Evolutionary conservation across 2,329 filamentous ascomycete genomes (phyloP).

Genomic region (Colletotrichum shisoi): DNA sequence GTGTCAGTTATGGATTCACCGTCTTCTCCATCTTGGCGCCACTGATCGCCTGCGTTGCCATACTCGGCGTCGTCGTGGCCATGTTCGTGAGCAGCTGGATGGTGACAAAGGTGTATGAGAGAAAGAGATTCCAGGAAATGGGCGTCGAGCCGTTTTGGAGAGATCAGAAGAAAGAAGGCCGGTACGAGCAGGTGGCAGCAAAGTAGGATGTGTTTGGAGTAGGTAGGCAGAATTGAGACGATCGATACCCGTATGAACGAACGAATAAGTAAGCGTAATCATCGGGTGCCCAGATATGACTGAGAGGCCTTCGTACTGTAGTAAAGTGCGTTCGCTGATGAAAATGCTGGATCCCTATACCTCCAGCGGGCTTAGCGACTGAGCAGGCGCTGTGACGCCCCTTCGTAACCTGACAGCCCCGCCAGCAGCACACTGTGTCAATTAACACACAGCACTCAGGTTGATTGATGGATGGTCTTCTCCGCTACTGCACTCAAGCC

Average conservation of each 20-base stretch:
- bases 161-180: constrained; percentile 8
- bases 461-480: constrained; percentile 23
- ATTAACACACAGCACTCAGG: constrained; percentile 5
- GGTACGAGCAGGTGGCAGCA: constrained; percentile 13
- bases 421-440: constrained; percentile 10
- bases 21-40: constrained; percentile 58
- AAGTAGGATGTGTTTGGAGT: constrained; percentile 1
- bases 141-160: constrained; percentile 38
- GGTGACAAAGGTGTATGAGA: constrained; percentile 38
- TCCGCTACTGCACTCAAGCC: constrained; percentile 3
- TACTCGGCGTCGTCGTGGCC: constrained; percentile 39
- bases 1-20: constrained; percentile 57
- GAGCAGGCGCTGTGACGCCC: constrained; percentile 10
- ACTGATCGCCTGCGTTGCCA: constrained; percentile 43
- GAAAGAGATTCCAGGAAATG: constrained; percentile 43
- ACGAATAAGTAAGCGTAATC: background rate
- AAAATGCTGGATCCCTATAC: background rate
- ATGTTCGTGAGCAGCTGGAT: constrained; percentile 40
- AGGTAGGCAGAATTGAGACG: background rate
- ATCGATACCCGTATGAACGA: background rate
- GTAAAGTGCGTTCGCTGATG: no score
- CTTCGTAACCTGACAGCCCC: background rate
- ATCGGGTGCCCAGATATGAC: background rate
- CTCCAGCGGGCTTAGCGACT: background rate
- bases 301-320: no score